phyloP scores from a whole-genome alignment of 202 grass and related monocot species.

The Saccharum hybrid region DNA sequence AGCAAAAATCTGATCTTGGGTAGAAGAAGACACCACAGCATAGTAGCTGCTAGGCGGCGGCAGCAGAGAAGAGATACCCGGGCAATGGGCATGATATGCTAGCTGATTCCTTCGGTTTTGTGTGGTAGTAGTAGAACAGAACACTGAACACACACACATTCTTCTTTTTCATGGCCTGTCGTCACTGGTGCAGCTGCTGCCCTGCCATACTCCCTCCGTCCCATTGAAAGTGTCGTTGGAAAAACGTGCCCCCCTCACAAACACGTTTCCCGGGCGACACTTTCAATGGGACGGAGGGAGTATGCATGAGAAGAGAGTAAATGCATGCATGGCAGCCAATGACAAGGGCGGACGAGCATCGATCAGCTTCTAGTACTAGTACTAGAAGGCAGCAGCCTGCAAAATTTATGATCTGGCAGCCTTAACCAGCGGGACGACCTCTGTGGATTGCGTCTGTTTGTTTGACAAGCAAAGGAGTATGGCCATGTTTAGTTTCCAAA shows the following conservation, averaged over 20 bases:
- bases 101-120: slow-evolving; percentile 21
- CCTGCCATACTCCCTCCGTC: no score
- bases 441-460: slow-evolving; percentile 14
- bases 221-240: no score
- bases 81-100: background rate
- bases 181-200: slow-evolving; percentile 1
- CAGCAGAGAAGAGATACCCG: slow-evolving; percentile 1
- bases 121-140: background rate
- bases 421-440: slow-evolving; percentile 19
- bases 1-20: background rate
- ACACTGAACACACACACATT: slow-evolving; percentile 30
- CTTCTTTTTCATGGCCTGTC: slow-evolving; percentile 28
- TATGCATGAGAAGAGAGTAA: slow-evolving; percentile 14
- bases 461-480: background rate
- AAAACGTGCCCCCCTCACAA: no score
- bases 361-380: background rate
- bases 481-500: no score
- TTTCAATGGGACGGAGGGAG: no score
- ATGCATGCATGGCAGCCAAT: slow-evolving; percentile 19
- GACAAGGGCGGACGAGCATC: background rate
- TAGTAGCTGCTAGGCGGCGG: background rate
- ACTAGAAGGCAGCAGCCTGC: slow-evolving; percentile 10
- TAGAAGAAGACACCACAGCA: background rate
- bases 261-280: no score
- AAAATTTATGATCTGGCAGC: slow-evolving; percentile 37